Base-by-base conservation (phyloP, 208 protist species). In the Trypanosoma platydactyli region DNA sequence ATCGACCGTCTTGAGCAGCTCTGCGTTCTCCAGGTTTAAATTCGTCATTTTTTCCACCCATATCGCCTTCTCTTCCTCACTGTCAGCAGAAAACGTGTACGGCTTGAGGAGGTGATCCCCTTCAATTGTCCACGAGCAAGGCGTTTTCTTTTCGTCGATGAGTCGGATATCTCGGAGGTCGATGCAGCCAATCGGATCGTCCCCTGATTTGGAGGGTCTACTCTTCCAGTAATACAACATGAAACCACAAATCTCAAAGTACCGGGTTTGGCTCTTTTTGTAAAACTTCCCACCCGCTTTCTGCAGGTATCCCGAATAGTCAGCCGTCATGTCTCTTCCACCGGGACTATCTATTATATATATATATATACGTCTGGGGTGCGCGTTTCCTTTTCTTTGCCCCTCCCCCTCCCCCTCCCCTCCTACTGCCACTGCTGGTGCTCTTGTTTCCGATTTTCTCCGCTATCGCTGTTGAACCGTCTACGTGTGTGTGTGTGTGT, bases 201-300 rank as follows among this genome's bases (percentile, higher is more conserved):
- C 72, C n/a, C 72, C 68, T 12, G 70, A 62, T 6, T 80, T 57
- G 69, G 60, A 25, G 5, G 79, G 77, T 69, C 81, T 83, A 12
- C 52, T 72, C 40, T 68, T 71, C 82, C 83, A 95, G 71, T 87
- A 86, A 60, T 82, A 84, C 18, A 95, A 53, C 59, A 81, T 86
- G 0, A 65, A 29, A n/a, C 79, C 80, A 13, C 75, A 68, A 15
- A 95, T 59, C 49, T 88, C 87, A 49, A 88, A 84, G 70, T 93
- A 95, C 33, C 71, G 50, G 20, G 77, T 79, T 72, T 82, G 73
- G 48, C 72, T 80, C 11, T 59, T 65, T 45, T 80, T 73, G 35
- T 76, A 63, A 27, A 56, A 68, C 29, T 51, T 68, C 24, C 77
- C 77, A 69, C 77, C 61, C 1, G 29, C 18, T 61, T 82, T 78